Conservation (phyloP, 441 rosid genomes). For the Brassica hybrid region DNA sequence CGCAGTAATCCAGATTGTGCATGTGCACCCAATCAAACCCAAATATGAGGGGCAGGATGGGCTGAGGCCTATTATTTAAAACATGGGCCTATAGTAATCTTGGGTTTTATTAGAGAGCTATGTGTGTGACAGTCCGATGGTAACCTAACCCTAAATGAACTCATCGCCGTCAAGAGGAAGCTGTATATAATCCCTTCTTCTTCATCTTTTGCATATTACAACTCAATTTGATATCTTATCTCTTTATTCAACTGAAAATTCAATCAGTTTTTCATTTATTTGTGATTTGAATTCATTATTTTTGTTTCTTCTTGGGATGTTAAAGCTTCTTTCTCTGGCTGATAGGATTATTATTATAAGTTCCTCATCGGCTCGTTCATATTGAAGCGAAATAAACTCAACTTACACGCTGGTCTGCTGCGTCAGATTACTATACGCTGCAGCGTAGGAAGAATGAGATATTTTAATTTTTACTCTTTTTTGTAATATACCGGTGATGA, state of each 20-base stretch:
- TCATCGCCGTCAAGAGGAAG: slow-evolving; percentile 7
- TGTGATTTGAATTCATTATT: background rate
- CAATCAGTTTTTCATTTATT: background rate
- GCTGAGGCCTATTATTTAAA: background rate
- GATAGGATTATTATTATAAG: slow-evolving; percentile 36
- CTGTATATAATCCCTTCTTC: background rate
- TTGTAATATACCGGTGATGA: slow-evolving; percentile 46
- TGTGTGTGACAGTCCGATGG: background rate
- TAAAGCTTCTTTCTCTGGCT: slow-evolving; percentile 74
- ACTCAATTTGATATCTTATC: background rate
- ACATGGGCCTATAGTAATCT: background rate
- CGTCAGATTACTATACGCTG: slow-evolving; percentile 40
- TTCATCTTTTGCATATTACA: background rate
- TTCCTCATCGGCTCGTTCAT: slow-evolving; percentile 62
- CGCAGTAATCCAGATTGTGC: background rate
- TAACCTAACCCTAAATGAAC: background rate
- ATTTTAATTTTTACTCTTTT: slow-evolving; percentile 4
- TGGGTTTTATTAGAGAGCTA: background rate
- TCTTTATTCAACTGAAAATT: background rate
- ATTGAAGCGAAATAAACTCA: slow-evolving; percentile 58
- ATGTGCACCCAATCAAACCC: too few relatives aligned
- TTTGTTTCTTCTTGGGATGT: background rate
- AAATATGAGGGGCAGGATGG: background rate
- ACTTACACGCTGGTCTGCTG: slow-evolving; percentile 38
- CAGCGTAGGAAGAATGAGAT: slow-evolving; percentile 47